Percentiles rank a stretch among this genome's conserved stretches.
phyloP scores from a whole-genome alignment of 2,329 filamentous ascomycete species.

The Aspergillus sp. region DNA sequence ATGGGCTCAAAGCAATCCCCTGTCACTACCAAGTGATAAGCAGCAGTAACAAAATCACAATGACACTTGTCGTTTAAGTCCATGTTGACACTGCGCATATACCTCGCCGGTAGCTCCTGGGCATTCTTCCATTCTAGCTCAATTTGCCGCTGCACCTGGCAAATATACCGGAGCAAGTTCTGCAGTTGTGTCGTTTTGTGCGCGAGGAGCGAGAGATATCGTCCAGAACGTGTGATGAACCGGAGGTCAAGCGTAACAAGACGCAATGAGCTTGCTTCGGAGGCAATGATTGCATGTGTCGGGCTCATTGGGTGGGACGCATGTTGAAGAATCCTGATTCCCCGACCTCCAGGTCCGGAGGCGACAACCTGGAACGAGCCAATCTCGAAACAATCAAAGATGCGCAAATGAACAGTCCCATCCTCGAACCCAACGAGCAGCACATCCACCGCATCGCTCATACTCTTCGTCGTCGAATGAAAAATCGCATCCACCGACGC shows the following conservation, averaged over 20 bases:
- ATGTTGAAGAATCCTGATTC: conserved; percentile 59
- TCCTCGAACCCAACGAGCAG: conserved; percentile 75
- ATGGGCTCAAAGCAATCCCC: conserved; percentile 77
- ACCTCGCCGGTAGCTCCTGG: conserved; percentile 76
- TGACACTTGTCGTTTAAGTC: conserved; percentile 70
- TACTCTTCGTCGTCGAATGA: conserved; percentile 63
- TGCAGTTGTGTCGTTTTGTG: conserved; percentile 87
- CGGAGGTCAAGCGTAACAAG: conserved; percentile 81
- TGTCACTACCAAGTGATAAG: conserved; percentile 84
- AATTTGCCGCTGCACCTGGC: conserved; percentile 79
- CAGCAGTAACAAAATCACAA: conserved; percentile 71
- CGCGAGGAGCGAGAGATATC: conserved; percentile 81
- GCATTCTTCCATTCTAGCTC: conserved; percentile 81
- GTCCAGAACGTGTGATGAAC: conserved; percentile 74
- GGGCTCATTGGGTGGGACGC: conserved; percentile 73
- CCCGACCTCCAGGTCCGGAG: conserved; percentile 41
- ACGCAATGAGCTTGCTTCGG: conserved; percentile 52
- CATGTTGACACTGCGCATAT: conserved; percentile 76
- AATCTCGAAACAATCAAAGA: conserved; percentile 84
- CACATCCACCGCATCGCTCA: conserved; percentile 77
- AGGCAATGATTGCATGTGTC: conserved; percentile 71
- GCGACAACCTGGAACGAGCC: conserved; percentile 57
- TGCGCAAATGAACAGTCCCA: conserved; percentile 74
- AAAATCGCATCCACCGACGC: conserved; percentile 73
- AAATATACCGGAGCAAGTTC: conserved; percentile 82